Conservation (phyloP, 2,329 filamentous ascomycete genomes). For the Aspergillus versicolor region DNA sequence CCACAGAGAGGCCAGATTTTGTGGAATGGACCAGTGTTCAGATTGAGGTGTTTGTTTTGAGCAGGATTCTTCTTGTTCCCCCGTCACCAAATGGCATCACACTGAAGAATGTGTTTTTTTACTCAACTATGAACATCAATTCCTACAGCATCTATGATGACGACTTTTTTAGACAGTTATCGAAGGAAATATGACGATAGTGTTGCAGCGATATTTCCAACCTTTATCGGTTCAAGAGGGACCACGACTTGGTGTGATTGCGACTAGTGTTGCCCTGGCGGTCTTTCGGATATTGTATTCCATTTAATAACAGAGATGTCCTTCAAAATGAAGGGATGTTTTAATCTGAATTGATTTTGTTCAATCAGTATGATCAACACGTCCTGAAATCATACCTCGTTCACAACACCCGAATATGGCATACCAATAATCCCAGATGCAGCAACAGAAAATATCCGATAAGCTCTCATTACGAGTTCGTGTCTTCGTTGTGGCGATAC, state of each 20-base stretch:
- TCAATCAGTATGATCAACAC: neutral
- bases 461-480: neutral
- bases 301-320: neutral
- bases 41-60: slow-evolving; percentile 19
- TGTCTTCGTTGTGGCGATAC: neutral
- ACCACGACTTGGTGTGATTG: neutral
- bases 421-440: neutral
- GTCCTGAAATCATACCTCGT: neutral
- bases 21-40: slow-evolving; percentile 19
- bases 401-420: neutral
- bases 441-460: neutral
- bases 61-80: slow-evolving; percentile 19
- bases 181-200: neutral
- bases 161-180: neutral
- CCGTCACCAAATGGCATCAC: slow-evolving; percentile 11
- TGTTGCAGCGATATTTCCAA: neutral
- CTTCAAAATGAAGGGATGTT: neutral
- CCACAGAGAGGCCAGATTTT: slow-evolving; percentile 10
- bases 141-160: neutral
- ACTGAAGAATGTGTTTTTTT: slow-evolving; percentile 15
- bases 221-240: neutral
- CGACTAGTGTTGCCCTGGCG: neutral
- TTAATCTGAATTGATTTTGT: neutral
- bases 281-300: neutral
- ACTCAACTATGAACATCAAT: slow-evolving; percentile 11